Base-by-base conservation (phyloP, 495 filamentous ascomycete species). In the Aspergillus sclerotioniger region DNA sequence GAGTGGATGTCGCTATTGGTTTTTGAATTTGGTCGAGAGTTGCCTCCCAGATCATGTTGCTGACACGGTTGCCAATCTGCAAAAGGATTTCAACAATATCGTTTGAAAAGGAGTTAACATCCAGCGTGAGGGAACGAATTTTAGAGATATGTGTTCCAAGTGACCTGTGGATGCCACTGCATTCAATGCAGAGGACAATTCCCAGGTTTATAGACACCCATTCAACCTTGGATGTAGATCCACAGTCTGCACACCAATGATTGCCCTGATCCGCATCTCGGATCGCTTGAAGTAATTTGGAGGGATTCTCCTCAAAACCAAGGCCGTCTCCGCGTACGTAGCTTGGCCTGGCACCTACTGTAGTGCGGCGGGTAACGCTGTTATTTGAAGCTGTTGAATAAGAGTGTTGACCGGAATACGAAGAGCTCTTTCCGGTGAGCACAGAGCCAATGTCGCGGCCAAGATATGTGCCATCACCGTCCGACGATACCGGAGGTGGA, bases 161-260 rank as follows among this genome's bases (percentile, higher is more conserved):
- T 9, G 94, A 98, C 20, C 94, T 87, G 73, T 99, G 94, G 56
- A 99, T 96, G 64, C 94, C 94, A 65, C 91, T 94, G 72, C 94
- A 99, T 71, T 99, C 94, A 60, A 99, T 99, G 74, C 94, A 99
- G 15, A 99, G 82, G 31, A 98, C 86, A 53, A 98, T 96, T 29
- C 89, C 95, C 3, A 99, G 82, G 63, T 99, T 99, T 70, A 99
- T 96, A 1, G 93, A 97, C 39, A 96, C 94, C 94, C 94, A 99
- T 70, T 99, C 95, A 16, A 95, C 90, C 71, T 96, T 97, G 61
- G 86, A 82, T 29, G 87, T 86, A 20, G 92, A 95, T 13, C 90
- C 91, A 68, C 94, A 99, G 67, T 99, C 94, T 20, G 93, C 94
- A 71, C 94, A 99, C 84, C 87, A 90, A 53, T 85, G 89, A 70